Conservation (phyloP, 2,329 filamentous ascomycete genomes). For the Fusarium virguliforme region DNA sequence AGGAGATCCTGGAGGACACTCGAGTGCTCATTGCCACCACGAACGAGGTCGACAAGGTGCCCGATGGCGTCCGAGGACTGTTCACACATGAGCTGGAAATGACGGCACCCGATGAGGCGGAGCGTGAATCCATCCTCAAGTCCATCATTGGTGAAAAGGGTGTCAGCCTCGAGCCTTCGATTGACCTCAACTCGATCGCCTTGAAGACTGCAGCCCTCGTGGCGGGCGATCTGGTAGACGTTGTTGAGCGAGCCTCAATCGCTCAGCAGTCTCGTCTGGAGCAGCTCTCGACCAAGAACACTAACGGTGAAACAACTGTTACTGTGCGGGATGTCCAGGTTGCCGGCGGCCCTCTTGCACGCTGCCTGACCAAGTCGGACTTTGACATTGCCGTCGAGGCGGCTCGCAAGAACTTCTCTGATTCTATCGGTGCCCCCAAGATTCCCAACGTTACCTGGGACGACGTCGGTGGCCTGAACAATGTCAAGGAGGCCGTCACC, state of each 20-base stretch:
- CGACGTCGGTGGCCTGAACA: constrained; percentile 92
- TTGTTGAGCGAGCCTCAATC: constrained; percentile 89
- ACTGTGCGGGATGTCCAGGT: constrained; percentile 89
- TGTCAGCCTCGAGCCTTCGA: constrained; percentile 83
- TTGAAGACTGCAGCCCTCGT: constrained; percentile 97
- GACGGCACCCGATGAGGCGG: constrained; percentile 90
- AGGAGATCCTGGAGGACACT: constrained; percentile 84
- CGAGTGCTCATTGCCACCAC: constrained; percentile 94
- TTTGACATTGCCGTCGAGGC: constrained; percentile 96
- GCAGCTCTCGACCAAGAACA: constrained; percentile 71
- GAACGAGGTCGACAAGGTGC: constrained; percentile 94
- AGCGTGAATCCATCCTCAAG: constrained; percentile 88
- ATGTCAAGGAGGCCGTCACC: constrained; percentile 97
- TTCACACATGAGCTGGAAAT: constrained; percentile 98
- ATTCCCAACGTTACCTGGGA: constrained; percentile 98
- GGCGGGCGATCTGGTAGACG: constrained; percentile 93
- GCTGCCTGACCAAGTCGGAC: constrained; percentile 84
- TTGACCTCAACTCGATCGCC: constrained; percentile 88
- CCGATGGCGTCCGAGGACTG: constrained; percentile 88
- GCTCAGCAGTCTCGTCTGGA: constrained; percentile 84
- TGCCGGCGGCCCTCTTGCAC: constrained; percentile 84
- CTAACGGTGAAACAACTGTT: constrained; percentile 61
- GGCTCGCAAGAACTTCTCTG: constrained; percentile 97
- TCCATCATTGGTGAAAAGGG: constrained; percentile 84
- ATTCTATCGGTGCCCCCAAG: constrained; percentile 96